A percentile compares a stretch with the other conserved stretches of the same genome.
phyloP scores from a whole-genome alignment of 768 basidiomycete species.

The Boletus coccyginus region DNA sequence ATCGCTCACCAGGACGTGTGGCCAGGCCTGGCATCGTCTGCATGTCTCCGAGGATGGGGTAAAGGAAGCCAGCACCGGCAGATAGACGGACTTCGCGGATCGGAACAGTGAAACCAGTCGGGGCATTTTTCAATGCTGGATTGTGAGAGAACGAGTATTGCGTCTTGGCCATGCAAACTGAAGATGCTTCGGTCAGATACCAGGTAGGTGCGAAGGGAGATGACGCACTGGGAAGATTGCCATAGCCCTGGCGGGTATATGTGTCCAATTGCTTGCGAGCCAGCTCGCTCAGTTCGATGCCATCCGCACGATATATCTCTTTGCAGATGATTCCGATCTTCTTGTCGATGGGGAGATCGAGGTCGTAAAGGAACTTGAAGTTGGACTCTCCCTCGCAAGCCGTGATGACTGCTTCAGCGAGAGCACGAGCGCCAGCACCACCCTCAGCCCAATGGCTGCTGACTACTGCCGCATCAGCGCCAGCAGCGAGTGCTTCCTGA shows the following conservation, averaged over 20 bases:
- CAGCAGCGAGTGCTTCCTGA: slow-evolving; percentile 73
- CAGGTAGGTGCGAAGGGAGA: neutral
- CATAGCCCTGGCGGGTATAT: slow-evolving; percentile 88
- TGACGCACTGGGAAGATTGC: slow-evolving; percentile 69
- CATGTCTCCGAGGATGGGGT: slow-evolving; percentile 95
- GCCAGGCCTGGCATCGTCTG: slow-evolving; percentile 97
- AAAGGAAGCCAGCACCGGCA: slow-evolving; percentile 94
- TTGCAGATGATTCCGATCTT: slow-evolving; percentile 88
- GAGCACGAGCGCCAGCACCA: slow-evolving; percentile 82
- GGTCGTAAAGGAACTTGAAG: slow-evolving; percentile 94
- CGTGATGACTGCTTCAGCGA: slow-evolving; percentile 89
- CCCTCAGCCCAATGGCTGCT: slow-evolving; percentile 98
- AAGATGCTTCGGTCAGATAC: slow-evolving; percentile 4
- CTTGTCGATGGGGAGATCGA: slow-evolving; percentile 76
- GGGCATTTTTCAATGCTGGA: slow-evolving; percentile 85
- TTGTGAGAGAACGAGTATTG: slow-evolving; percentile 98
- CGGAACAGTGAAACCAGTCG: slow-evolving; percentile 89
- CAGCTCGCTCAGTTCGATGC: slow-evolving; percentile 80
- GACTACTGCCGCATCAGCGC: slow-evolving; percentile 92
- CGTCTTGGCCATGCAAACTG: slow-evolving; percentile 97
- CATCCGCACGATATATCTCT: slow-evolving; percentile 94
- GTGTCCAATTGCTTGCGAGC: slow-evolving; percentile 85
- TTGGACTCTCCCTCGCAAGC: slow-evolving; percentile 78
- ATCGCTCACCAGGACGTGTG: slow-evolving; percentile 72
- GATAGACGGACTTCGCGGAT: slow-evolving; percentile 85